Evolutionary conservation across 345 rosid species (phyloP), one percentile per base, ranked within the genome.

Genomic region (Fremontodendron californicum): DNA sequence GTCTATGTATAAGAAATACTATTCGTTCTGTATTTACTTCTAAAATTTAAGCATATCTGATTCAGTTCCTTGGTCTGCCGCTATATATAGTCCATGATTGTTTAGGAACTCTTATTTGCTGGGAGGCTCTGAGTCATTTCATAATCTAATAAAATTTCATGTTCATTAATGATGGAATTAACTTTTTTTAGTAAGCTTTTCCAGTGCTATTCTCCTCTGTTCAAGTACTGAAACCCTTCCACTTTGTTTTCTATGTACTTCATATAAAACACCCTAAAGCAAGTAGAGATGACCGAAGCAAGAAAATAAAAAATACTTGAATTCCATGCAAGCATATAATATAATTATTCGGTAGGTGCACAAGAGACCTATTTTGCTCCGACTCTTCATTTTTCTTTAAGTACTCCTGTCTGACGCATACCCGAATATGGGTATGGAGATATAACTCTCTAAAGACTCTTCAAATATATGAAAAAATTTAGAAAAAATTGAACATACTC

Each of bases 301-400:
- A n/a, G n/a, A n/a, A n/a, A n/a, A n/a, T n/a, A n/a, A n/a, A n/a
- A n/a, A n/a, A n/a, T n/a, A n/a, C n/a, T n/a, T 10, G 31, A 40
- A 42, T 40, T 40, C 31, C 49, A 40, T 64, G 45, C 27, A 64
- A 46, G 21, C 5, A n/a, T n/a, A 49, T 19, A 66, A 8, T 1
- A 10, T 13, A 51, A 72, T 39, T 69, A 45, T 52, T 75, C 63
- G 72, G 70, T 54, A 75, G 62, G 62, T 71, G 80, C 68, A 78
- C 52, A n/a, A n/a, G n/a, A n/a, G n/a, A n/a, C n/a, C n/a, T n/a
- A n/a, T n/a, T n/a, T n/a, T n/a, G n/a, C n/a, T n/a, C n/a, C n/a
- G n/a, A n/a, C n/a, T n/a, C n/a, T n/a, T n/a, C n/a, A n/a, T n/a
- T n/a, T n/a, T n/a, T n/a, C n/a, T n/a, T n/a, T n/a, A n/a, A n/a